Conservation (phyloP, 2,329 filamentous ascomycete genomes). For the Colletotrichum musicola region DNA sequence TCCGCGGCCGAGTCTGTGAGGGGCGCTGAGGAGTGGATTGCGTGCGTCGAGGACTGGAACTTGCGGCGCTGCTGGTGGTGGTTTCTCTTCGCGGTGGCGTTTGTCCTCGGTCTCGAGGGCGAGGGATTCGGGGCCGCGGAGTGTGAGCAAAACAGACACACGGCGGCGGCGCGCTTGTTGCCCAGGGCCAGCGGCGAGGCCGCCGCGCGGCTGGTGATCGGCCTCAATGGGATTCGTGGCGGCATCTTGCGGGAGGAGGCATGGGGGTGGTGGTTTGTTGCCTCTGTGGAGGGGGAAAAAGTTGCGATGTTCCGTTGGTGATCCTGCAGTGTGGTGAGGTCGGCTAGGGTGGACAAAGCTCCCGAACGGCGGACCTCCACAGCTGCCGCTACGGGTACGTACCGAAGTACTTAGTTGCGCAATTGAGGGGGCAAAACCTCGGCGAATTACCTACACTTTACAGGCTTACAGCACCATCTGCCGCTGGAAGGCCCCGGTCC, state of each 20-base stretch:
- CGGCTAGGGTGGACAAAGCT: conserved; percentile 25
- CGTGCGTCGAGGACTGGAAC: conserved; percentile 29
- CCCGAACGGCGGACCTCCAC: conserved; percentile 31
- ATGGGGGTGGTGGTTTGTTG: not conserved
- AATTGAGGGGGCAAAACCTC: conserved; percentile 32
- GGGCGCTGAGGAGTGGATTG: conserved; percentile 16
- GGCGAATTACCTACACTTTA: conserved; percentile 10
- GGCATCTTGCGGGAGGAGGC: conserved; percentile 41
- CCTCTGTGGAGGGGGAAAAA: conserved; percentile 2
- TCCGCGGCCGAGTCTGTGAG: conserved; percentile 35
- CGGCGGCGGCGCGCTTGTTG: conserved; percentile 33
- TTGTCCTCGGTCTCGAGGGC: conserved; percentile 10
- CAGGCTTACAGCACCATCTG: not conserved
- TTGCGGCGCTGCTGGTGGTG: conserved; percentile 39
- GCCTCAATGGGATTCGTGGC: conserved; percentile 47
- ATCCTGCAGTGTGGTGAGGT: conserved; percentile 19
- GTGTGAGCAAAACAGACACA: conserved; percentile 41
- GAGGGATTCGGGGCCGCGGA: conserved; percentile 17
- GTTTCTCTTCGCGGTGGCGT: not conserved
- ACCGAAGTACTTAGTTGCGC: not conserved
- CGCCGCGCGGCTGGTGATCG: conserved; percentile 41
- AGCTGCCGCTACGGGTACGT: too few relatives aligned
- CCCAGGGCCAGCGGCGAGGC: conserved; percentile 29
- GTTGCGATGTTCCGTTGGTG: not conserved
- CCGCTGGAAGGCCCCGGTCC: not conserved